Base-by-base conservation (phyloP, 768 basidiomycete species). In the Rhodosporidiobolus odoratus region DNA sequence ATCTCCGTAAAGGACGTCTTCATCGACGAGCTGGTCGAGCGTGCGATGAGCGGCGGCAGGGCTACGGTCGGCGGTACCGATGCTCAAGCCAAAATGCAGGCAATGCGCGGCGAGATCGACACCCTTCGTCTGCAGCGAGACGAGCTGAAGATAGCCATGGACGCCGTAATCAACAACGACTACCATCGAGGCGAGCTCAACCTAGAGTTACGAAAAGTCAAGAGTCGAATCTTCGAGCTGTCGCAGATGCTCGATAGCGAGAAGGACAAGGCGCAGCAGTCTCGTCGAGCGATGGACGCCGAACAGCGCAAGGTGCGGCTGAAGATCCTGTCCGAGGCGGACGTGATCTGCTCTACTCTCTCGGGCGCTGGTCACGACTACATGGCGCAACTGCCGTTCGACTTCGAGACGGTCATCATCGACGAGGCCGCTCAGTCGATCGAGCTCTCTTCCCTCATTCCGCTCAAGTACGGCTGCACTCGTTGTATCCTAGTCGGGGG, bases 341-440 rank as follows among this genome's bases (percentile, higher is more conserved):
- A 98, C 77, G 88, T 99, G 53, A 89, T 99, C 61, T 99, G 96
- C 78, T 84, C 87, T 48, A 99, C 96, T 0, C 83, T 99, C 27
- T 92, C 95, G 12, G 95, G 95, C 40, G 84, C 95, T 25, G 96
- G 94, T 7, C 91, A 96, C 73, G 94, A 96, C 23, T 84, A 85
- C 57, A 83, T 99, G 50, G 86, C 89, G 66, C 83, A 85, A 43
- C 72, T 77, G 0, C 75, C 80, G 1, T 85, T 91, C 72, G 89
- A 94, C 61, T 97, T 97, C 78, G 94, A 96, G 75, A 90, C 95
- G 81, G 85, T 99, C 75, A 87, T 99, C 79, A 95, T 99, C 69
- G 96, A 99, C 77, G 96, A 99, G 80, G 96, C 96, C 2, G 95
- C 95, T 1, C 96, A 99, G 80, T 89, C 94, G 23, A 89, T 97